phyloP scores from a whole-genome alignment of 768 basidiomycete genomes.

The Suillus occidentalis region DNA sequence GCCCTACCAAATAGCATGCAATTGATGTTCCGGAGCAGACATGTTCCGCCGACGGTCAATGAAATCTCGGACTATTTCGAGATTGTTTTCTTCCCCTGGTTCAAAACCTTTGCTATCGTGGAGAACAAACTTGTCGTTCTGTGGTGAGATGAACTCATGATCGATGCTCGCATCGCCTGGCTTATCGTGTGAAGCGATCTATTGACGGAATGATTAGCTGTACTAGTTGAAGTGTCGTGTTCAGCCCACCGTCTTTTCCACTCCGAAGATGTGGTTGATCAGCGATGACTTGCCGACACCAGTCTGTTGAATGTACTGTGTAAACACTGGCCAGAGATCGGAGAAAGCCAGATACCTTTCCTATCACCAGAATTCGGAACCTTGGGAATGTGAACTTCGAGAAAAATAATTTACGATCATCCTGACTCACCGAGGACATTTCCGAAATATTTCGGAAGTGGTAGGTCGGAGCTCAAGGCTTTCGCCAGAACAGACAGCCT shows the following conservation, averaged over 20 bases:
- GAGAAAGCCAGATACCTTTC: slow-evolving; percentile 6
- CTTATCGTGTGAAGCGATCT: background rate
- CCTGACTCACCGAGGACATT: slow-evolving; percentile 9
- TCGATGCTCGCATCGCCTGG: slow-evolving; percentile 16
- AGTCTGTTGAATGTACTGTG: background rate
- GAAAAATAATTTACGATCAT: background rate
- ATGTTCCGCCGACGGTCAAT: slow-evolving; percentile 8
- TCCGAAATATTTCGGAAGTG: background rate
- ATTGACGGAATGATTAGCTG: background rate
- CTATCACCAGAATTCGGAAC: slow-evolving; percentile 11
- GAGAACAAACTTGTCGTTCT: slow-evolving; percentile 16
- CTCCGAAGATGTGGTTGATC: slow-evolving; percentile 3
- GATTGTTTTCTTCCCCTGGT: slow-evolving; percentile 9
- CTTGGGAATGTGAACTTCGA: background rate
- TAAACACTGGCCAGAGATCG: background rate
- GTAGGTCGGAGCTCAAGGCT: background rate
- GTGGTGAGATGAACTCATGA: slow-evolving; percentile 12
- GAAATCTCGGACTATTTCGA: slow-evolving; percentile 9
- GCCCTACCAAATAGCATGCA: slow-evolving; percentile 18
- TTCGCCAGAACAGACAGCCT: background rate
- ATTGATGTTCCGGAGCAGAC: slow-evolving; percentile 3
- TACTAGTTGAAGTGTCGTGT: background rate
- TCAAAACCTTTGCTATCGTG: slow-evolving; percentile 20
- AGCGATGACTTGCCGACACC: slow-evolving; percentile 11
- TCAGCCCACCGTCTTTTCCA: slow-evolving; percentile 2